Base-by-base conservation (phyloP, 2,329 filamentous ascomycete species). In the Aspergillus tamarii region DNA sequence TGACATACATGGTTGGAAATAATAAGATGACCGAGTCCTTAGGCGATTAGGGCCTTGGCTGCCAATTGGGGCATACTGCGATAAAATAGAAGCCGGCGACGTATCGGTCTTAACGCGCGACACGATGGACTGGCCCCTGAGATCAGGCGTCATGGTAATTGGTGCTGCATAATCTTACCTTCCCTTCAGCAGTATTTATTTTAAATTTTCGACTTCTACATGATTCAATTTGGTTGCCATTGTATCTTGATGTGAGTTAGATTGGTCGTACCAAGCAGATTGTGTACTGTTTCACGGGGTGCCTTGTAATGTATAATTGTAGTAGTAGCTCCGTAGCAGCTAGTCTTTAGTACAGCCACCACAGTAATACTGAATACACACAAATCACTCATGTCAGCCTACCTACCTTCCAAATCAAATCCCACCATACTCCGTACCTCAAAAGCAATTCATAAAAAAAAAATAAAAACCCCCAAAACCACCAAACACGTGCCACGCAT, bases 111-210 rank as follows among this genome's bases (percentile, higher is more conserved):
- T 11, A 30, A 52, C 48, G 14, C 48, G 19, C 48, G 48, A 52
- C 48, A 23, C 9, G 48, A 32, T 32, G n/a, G 52, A 39, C 34
- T 28, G 36, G 12, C 52, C 52, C 52, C 32, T 55, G 52, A 55
- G n/a, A 55, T 36, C 26, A 8, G 34, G n/a, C 16, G n/a, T 8
- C 16, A 30, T 54, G 58, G 48, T 48, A 41, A 41, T 45, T 19
- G 36, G 48, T 32, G 34, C 36, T 54, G 23, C 23, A 54, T 45
- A 34, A 30, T 39, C 39, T 53, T 60, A 36, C 36, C 34, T 39
- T 60, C 50, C 30, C 46, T 60, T 60, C 58, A 60, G 48, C 48
- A 36, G 39, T 30, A 54, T 45, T 53, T 58, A 23, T 57, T 57
- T 52, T 36, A 19, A 26, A 45, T 21, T 28, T 58, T 30, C 10